Percentiles rank a stretch among this genome's conserved stretches.
phyloP scores from a whole-genome alignment of 192 early-diverging fungal genomes.

The Dispira simplex region DNA sequence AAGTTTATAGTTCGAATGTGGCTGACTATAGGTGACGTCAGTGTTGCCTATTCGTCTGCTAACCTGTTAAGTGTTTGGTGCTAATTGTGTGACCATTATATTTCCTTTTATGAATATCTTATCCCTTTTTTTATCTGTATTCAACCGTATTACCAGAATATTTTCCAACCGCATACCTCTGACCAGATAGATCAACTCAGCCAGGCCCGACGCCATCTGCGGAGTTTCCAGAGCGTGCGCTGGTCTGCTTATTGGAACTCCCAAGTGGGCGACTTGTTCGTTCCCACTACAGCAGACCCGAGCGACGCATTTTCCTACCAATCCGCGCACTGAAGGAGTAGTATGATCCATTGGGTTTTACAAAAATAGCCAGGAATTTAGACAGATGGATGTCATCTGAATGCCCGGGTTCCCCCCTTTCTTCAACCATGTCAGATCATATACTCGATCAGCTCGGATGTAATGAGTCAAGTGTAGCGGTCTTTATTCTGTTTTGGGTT shows the following conservation, averaged over 20 bases:
- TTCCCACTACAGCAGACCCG: background rate
- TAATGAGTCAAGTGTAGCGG: too few relatives aligned
- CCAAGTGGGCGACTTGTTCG: slow-evolving; percentile 6
- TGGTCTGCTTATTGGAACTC: background rate
- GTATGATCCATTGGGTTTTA: too few relatives aligned
- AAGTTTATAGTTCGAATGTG: background rate
- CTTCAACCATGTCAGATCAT: too few relatives aligned
- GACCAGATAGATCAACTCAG: background rate
- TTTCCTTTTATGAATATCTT: background rate
- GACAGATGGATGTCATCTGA: too few relatives aligned
- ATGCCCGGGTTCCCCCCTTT: too few relatives aligned
- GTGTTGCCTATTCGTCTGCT: background rate
- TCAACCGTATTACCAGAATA: background rate
- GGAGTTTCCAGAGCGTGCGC: background rate
- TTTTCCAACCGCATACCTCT: background rate
- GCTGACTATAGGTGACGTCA: background rate
- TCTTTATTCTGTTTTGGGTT: too few relatives aligned
- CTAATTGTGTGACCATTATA: background rate
- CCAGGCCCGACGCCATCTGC: background rate
- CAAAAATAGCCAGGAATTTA: too few relatives aligned
- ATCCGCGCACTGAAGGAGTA: too few relatives aligned
- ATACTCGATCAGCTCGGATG: too few relatives aligned
- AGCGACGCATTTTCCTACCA: too few relatives aligned
- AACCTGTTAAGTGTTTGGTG: background rate
- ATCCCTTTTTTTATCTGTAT: background rate